Evolutionary conservation across 768 basidiomycete genomes (phyloP).

Genomic region (Trametes cinnabarina): DNA sequence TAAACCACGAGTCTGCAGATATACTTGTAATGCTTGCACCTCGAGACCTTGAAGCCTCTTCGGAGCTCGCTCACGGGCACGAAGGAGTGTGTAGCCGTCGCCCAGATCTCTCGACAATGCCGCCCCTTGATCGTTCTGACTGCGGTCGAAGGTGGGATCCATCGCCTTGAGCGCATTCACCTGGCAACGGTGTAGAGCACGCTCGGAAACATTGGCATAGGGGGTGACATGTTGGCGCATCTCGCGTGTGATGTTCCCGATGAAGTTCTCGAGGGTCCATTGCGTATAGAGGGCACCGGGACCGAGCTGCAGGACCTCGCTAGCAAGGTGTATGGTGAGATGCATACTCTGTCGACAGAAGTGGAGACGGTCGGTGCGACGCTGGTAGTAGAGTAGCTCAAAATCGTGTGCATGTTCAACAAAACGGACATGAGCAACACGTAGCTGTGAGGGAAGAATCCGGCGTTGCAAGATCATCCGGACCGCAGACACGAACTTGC

Average conservation of each 20-base stretch:
- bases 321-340: constrained; percentile 28
- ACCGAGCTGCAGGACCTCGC: constrained; percentile 24
- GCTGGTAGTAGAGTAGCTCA: constrained; percentile 37
- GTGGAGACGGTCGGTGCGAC: constrained; percentile 28
- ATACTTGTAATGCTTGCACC: too few species aligned
- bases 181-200: constrained; percentile 21
- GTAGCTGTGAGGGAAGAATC: too few species aligned
- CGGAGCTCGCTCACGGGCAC: not conserved
- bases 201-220: constrained; percentile 27
- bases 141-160: not conserved
- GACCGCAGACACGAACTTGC: constrained; percentile 27
- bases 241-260: constrained; percentile 27
- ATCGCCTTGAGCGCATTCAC: constrained; percentile 19
- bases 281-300: constrained; percentile 17
- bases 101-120: too few species aligned
- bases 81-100: too few species aligned
- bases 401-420: constrained; percentile 34
- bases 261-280: constrained; percentile 26
- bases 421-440: too few species aligned
- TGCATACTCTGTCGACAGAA: constrained; percentile 36
- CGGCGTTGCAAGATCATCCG: constrained; percentile 23
- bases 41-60: not conserved
- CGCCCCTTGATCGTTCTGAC: too few species aligned
- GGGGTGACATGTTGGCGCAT: constrained; percentile 26
- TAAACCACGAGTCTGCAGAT: too few species aligned